A percentile compares a stretch with the other conserved stretches of the same genome.
Evolutionary conservation across 2,329 filamentous ascomycete species (phyloP).

Genomic region (Coleophoma cylindrospora): DNA sequence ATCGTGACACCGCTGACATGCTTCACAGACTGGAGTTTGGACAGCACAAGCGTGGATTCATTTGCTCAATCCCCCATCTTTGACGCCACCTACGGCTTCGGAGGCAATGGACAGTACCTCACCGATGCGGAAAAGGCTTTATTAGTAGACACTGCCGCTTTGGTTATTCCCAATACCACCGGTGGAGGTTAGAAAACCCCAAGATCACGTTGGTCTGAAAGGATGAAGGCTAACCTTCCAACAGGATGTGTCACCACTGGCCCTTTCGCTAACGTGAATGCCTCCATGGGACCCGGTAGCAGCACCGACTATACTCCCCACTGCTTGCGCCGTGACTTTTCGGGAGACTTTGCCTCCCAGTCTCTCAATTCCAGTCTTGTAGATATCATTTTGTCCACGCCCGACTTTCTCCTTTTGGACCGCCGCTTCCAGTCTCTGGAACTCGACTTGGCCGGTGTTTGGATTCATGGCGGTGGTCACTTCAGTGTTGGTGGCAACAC

Average conservation of each 20-base stretch:
- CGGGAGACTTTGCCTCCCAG: slow-evolving; percentile 13
- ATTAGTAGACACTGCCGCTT: no score
- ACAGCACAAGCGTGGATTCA: slow-evolving; percentile 20
- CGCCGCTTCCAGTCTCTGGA: slow-evolving; percentile 19
- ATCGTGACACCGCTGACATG: no score
- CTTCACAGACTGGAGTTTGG: slow-evolving; percentile 23
- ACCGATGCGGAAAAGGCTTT: neutral
- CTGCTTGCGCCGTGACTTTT: slow-evolving; percentile 28
- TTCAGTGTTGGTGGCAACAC: slow-evolving; percentile 24
- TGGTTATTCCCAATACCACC: no score
- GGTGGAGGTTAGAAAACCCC: no score
- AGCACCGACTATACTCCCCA: slow-evolving; percentile 22
- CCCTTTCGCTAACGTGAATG: slow-evolving; percentile 18
- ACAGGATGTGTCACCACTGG: slow-evolving; percentile 42
- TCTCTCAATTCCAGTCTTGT: slow-evolving; percentile 9
- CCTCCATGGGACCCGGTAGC: slow-evolving; percentile 7
- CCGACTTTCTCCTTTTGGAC: slow-evolving; percentile 23
- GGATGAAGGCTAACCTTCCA: neutral
- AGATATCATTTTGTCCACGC: slow-evolving; percentile 11
- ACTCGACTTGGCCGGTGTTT: slow-evolving; percentile 13
- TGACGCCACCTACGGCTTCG: slow-evolving; percentile 14
- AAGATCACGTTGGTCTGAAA: no score
- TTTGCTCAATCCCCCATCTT: slow-evolving; percentile 18
- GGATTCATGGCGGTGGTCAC: slow-evolving; percentile 23
- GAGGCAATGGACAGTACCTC: slow-evolving; percentile 10